A percentile compares a stretch with the other conserved stretches of the same genome.
Evolutionary conservation across 2,329 filamentous ascomycete genomes (phyloP).

Genomic region (Dothiorella sarmentorum): DNA sequence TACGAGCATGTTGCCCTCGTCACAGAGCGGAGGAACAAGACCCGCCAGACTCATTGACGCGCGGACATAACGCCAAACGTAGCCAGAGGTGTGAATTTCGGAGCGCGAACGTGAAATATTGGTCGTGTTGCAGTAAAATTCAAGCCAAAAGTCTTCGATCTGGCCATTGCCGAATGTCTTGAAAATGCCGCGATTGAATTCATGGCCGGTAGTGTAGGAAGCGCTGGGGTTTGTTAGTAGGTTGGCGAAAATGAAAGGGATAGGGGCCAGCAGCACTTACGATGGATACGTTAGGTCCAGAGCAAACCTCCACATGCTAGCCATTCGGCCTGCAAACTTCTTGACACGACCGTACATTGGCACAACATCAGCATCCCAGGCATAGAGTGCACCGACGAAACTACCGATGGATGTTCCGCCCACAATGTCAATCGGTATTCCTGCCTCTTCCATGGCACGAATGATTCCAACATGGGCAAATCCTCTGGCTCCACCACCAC

Average conservation of each 20-base stretch:
- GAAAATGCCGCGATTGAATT: constrained; percentile 98
- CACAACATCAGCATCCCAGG: constrained; percentile 91
- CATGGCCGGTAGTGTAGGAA: constrained; percentile 96
- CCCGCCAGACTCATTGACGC: constrained; percentile 97
- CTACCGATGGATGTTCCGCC: constrained; percentile 95
- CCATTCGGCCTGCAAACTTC: constrained; percentile 98
- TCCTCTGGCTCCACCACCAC: constrained; percentile 87
- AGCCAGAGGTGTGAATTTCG: constrained; percentile 93
- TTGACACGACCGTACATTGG: constrained; percentile 96
- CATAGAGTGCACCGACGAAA: constrained; percentile 93
- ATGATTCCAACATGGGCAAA: constrained; percentile 94
- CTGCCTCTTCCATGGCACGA: constrained; percentile 88
- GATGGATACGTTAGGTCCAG: constrained; percentile 94
- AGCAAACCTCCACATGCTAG: constrained; percentile 97
- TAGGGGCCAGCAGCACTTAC: constrained; percentile 36
- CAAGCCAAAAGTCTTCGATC: constrained; percentile 98
- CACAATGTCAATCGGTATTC: constrained; percentile 91
- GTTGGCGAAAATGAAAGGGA: no score
- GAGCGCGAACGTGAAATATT: constrained; percentile 93
- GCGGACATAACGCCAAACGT: constrained; percentile 94
- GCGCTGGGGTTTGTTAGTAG: constrained; percentile 44
- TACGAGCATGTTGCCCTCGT: constrained; percentile 93
- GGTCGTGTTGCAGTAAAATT: constrained; percentile 98
- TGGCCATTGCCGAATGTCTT: constrained; percentile 96
- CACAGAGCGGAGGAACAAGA: constrained; percentile 86